Conservation (phyloP, 163 green algal species). For the Scenedesmus sp. region DNA sequence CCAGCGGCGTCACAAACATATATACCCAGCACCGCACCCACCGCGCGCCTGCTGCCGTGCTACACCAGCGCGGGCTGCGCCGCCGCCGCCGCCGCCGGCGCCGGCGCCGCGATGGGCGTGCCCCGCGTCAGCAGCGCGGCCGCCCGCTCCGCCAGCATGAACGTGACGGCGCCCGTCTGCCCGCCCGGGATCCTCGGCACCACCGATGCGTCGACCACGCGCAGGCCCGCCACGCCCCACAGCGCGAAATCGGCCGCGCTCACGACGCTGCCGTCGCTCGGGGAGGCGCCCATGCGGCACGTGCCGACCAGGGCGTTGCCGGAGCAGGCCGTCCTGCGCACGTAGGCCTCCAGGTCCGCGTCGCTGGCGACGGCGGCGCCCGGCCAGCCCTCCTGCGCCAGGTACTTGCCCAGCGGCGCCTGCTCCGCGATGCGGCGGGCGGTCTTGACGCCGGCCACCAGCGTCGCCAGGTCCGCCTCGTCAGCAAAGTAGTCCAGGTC, state of each 20-base stretch:
- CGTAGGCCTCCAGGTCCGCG: constrained; percentile 85
- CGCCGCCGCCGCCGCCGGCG: neutral
- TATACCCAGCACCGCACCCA: neutral
- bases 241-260: constrained; percentile 70
- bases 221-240: constrained; percentile 81
- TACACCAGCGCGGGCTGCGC: constrained; percentile 26
- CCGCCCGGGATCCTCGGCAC: constrained; percentile 89
- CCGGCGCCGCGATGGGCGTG: constrained; percentile 3
- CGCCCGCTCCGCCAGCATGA: constrained; percentile 91
- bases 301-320: constrained; percentile 91
- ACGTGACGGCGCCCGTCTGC: constrained; percentile 85
- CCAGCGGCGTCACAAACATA: too few species aligned
- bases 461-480: constrained; percentile 77
- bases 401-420: constrained; percentile 64
- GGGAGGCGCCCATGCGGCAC: constrained; percentile 68
- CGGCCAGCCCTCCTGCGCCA: constrained; percentile 66
- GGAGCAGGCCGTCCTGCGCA: constrained; percentile 69
- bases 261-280: constrained; percentile 67
- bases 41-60: neutral
- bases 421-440: constrained; percentile 64
- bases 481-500: constrained; percentile 83
- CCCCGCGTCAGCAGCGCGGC: constrained; percentile 59
- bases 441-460: constrained; percentile 71
- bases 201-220: constrained; percentile 90
- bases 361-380: constrained; percentile 52